Base-by-base conservation (phyloP, 1,139 yeast genomes). In the Geotrichum histeridarum region DNA sequence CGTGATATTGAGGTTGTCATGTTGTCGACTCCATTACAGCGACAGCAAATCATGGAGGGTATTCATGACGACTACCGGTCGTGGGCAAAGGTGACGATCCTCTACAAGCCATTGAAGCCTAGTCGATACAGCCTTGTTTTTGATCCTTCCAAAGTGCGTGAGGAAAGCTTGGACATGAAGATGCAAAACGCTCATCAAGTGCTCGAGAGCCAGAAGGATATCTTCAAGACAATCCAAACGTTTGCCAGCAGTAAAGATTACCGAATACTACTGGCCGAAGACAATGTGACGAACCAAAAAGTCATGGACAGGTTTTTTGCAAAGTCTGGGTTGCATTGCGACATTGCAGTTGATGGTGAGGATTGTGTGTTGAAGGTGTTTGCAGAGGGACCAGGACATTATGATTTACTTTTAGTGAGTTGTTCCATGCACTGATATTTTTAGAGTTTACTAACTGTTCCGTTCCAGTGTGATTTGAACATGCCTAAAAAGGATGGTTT, bases 401-500 rank as follows among this genome's bases (percentile, higher is more conserved):
- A 80, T 67, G 88, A 84, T 66, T 84, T 84, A 59, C 83, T 85
- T 32, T 73, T 85, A 41, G 52, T 52, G 30, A 44, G 52, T 35
- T 12, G 8, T 33, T 32, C 12, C 8, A 15, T 39, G 2, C 8
- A 2, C 8, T 15, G 17, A 12, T 42, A 32, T 17, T 12, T 41
- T 30, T 31, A 12, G 14, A 12, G 18, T 22, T 22, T 14, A 4
- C 37, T 22, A 18, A 17, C 49, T 5, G 8, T 18, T 17, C 11
- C 12, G 8, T 18, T 17, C 11, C 30, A 51, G 64, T 85, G 86
- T 85, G 93, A 85, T 73, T 86, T 85, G 55, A 91, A 85, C 67
- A 85, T 85, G 93, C 93, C 93, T 11, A 83, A 85, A 1, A 84
- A 85, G 83, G 90, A 90, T 53, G 93, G 93, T 0, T 85, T 85